Evolutionary conservation across 768 basidiomycete genomes (phyloP).

Genomic region (Naganishia vaughanmartiniae): DNA sequence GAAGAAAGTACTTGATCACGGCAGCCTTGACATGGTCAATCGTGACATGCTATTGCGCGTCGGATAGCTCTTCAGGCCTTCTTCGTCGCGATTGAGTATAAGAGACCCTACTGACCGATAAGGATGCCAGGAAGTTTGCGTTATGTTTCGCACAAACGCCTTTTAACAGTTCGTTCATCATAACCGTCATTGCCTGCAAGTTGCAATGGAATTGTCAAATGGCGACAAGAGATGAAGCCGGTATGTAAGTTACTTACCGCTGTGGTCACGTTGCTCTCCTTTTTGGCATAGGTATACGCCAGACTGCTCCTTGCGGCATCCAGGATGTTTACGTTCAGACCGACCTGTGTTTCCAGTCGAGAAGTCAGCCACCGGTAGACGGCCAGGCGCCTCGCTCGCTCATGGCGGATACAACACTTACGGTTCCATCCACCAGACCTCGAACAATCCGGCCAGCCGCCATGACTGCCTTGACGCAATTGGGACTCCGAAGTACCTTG

Average conservation of each 20-base stretch:
- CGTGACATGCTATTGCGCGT: slow-evolving; percentile 62
- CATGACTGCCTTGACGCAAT: slow-evolving; percentile 65
- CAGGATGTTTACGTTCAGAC: slow-evolving; percentile 71
- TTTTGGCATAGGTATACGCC: slow-evolving; percentile 75
- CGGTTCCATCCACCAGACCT: slow-evolving; percentile 70
- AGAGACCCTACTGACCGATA: slow-evolving; percentile 52
- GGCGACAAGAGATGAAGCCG: slow-evolving; percentile 53
- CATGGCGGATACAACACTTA: neutral
- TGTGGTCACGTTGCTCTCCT: slow-evolving; percentile 76
- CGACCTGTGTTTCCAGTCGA: slow-evolving; percentile 57
- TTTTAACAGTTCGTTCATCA: slow-evolving; percentile 83
- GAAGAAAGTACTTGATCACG: slow-evolving; percentile 72
- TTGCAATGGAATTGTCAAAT: neutral
- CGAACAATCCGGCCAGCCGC: slow-evolving; percentile 76
- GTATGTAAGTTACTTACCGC: slow-evolving; percentile 53
- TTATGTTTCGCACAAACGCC: slow-evolving; percentile 72
- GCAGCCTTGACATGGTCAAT: slow-evolving; percentile 69
- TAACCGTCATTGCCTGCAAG: slow-evolving; percentile 66
- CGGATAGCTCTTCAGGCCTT: neutral
- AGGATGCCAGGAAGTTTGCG: slow-evolving; percentile 70
- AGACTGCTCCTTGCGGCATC: slow-evolving; percentile 90
- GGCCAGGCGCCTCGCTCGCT: neutral
- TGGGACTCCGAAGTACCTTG: slow-evolving; percentile 44
- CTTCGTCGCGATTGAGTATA: neutral
- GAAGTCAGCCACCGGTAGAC: neutral